Conservation (phyloP, 202 grass and related monocot species). For the Schoenoplectus triqueter region DNA sequence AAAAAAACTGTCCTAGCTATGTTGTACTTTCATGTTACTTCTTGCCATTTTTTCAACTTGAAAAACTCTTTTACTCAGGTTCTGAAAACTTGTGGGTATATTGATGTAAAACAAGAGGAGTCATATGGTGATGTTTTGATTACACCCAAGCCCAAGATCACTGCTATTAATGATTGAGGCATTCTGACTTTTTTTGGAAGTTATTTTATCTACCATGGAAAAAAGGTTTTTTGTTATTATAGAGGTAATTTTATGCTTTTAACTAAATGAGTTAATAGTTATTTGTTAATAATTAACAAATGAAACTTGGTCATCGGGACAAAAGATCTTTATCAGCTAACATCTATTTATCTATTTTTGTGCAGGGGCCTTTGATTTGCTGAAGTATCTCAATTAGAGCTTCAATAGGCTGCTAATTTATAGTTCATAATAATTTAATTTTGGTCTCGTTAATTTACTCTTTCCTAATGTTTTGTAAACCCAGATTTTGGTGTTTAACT, state of each 20-base stretch:
- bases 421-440: neutral
- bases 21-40: neutral
- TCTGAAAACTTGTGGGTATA: slow-evolving; percentile 69
- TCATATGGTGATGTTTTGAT: slow-evolving; percentile 74
- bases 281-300: slow-evolving; percentile 12
- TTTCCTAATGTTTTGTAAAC: neutral
- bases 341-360: neutral
- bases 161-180: slow-evolving; percentile 54
- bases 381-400: neutral
- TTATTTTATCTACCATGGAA: neutral
- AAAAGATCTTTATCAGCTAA: slow-evolving; percentile 12
- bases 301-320: neutral
- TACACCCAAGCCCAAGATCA: slow-evolving; percentile 57
- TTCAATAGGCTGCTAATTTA: slow-evolving; percentile 33
- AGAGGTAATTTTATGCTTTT: slow-evolving; percentile 11
- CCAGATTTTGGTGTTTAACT: neutral
- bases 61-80: slow-evolving; percentile 56
- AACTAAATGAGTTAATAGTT: neutral
- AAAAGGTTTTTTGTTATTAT: neutral
- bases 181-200: slow-evolving; percentile 4
- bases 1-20: neutral
- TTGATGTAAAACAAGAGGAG: slow-evolving; percentile 78
- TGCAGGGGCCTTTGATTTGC: neutral
- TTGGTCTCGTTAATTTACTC: neutral
- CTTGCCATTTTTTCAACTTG: slow-evolving; percentile 12